Evolutionary conservation across 805 yeast genomes (phyloP).

Genomic region (Pichia rugopelliculosa): DNA sequence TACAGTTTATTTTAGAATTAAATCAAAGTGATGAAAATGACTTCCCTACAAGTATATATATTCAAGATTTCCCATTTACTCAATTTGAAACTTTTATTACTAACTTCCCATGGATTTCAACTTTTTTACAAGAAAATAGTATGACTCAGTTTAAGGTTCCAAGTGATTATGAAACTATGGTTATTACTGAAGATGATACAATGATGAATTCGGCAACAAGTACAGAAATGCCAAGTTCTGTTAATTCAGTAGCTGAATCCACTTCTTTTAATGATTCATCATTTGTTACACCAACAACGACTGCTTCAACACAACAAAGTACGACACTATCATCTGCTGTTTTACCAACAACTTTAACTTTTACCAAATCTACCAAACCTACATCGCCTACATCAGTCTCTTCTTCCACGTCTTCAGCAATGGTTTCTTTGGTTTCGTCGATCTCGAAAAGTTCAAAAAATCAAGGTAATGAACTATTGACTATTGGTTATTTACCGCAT

Average conservation of each 20-base stretch:
- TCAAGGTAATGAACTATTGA: not conserved
- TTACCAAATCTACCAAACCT: no score
- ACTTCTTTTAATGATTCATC: no score
- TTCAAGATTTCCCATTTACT: constrained; percentile 27
- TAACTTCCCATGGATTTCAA: constrained; percentile 30
- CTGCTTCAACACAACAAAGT: no score
- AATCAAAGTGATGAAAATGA: constrained; percentile 5
- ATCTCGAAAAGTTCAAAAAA: not conserved
- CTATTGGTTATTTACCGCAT: not conserved
- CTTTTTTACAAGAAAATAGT: constrained; percentile 20
- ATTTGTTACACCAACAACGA: no score
- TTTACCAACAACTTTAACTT: no score
- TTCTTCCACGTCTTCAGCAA: not conserved
- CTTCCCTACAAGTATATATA: constrained; percentile 21
- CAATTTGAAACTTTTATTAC: constrained; percentile 26
- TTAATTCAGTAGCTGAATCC: not conserved
- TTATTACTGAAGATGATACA: constrained; percentile 5
- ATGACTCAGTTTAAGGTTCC: constrained; percentile 25
- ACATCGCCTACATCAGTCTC: not conserved
- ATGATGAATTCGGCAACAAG: not conserved
- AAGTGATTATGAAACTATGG: constrained; percentile 21
- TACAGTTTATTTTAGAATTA: constrained; percentile 25
- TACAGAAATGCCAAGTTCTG: not conserved
- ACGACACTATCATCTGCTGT: no score
- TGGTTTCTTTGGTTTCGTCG: not conserved